Conservation (phyloP, 2,329 filamentous ascomycete genomes). For the Exophiala spinifera region DNA sequence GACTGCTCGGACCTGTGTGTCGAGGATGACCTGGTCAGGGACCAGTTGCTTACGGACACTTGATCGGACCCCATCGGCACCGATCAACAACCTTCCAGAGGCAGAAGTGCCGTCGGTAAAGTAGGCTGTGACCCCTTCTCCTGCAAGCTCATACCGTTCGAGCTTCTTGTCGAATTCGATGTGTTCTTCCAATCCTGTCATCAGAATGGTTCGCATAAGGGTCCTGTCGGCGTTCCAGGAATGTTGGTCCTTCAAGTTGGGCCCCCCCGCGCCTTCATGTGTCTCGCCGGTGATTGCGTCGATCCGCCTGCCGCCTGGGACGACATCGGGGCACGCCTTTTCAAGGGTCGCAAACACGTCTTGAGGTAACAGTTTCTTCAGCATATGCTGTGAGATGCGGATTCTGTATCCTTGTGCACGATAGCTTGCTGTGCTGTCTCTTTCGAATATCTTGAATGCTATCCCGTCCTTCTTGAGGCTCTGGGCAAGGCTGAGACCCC, state of each 20-base stretch:
- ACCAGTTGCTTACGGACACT: constrained; percentile 38
- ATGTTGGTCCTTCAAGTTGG: not conserved
- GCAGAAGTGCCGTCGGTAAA: constrained; percentile 16
- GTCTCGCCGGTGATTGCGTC: constrained; percentile 7
- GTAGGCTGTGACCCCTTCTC: constrained; percentile 34
- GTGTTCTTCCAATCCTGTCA: constrained; percentile 32
- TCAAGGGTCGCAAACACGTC: not conserved
- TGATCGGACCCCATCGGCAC: constrained; percentile 35
- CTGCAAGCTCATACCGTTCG: constrained; percentile 21
- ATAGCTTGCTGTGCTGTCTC: constrained; percentile 29
- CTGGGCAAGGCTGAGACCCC: constrained; percentile 37
- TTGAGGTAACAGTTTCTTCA: not conserved
- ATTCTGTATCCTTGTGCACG: constrained; percentile 40
- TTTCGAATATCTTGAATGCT: constrained; percentile 37
- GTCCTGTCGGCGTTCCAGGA: constrained; percentile 34
- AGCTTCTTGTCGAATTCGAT: constrained; percentile 36
- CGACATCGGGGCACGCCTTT: not conserved
- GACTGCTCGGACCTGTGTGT: constrained; percentile 39
- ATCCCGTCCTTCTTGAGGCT: constrained; percentile 33
- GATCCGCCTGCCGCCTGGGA: not conserved
- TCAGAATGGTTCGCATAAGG: constrained; percentile 35
- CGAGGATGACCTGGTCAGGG: constrained; percentile 36
- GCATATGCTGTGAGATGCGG: constrained; percentile 20
- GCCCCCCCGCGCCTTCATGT: not conserved
- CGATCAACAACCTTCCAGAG: constrained; percentile 15